Percentiles rank a stretch among this genome's conserved stretches.
phyloP scores from a whole-genome alignment of 306 rosid genomes.

The Dryas alaskensis region DNA sequence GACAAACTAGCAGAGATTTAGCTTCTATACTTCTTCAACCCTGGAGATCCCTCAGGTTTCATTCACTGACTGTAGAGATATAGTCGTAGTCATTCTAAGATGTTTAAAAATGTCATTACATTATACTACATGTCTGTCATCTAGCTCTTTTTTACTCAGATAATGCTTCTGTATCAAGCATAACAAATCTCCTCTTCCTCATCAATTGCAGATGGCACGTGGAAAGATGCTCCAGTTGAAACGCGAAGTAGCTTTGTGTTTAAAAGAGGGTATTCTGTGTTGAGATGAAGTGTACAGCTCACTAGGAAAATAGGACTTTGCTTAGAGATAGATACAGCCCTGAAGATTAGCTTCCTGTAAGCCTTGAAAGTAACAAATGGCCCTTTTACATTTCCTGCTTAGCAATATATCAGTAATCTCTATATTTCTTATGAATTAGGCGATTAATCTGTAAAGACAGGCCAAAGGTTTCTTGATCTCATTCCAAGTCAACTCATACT shows the following conservation, averaged over 20 bases:
- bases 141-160: constrained; percentile 1
- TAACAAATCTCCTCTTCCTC: constrained; percentile 4
- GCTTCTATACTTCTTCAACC: background rate
- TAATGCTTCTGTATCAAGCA: constrained; percentile 12
- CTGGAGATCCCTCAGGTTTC: background rate
- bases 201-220: constrained; percentile 61
- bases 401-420: constrained; percentile 3
- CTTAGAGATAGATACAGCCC: constrained; percentile 14
- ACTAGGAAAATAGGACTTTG: constrained; percentile 21
- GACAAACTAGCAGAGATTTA: background rate
- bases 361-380: background rate
- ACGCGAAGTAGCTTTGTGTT: constrained; percentile 57
- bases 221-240: constrained; percentile 75
- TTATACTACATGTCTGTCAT: background rate
- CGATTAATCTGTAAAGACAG: background rate
- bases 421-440: background rate
- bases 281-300: constrained; percentile 37
- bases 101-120: background rate
- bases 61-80: background rate
- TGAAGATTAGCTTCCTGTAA: constrained; percentile 21
- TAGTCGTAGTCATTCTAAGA: background rate
- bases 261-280: constrained; percentile 55
- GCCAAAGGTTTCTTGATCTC: too few relatives aligned
- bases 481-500: too few relatives aligned
- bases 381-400: background rate